phyloP scores from a whole-genome alignment of 805 yeast species.

The Kregervanrija fluxuum region DNA sequence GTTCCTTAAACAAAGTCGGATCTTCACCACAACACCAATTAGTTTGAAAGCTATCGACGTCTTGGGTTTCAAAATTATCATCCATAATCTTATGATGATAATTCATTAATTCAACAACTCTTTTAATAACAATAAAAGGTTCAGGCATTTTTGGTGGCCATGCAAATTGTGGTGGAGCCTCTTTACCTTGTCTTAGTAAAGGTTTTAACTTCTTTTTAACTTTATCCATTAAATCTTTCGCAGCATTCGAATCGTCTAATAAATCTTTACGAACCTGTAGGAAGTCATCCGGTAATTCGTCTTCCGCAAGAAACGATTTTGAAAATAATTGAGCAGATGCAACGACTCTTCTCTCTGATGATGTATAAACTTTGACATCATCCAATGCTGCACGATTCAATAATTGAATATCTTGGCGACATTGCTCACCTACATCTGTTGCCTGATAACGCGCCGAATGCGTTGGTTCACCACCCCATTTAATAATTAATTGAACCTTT shows the following conservation, averaged over 20 bases:
- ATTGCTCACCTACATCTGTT: constrained; percentile 89
- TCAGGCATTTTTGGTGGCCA: constrained; percentile 99
- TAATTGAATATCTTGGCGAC: constrained; percentile 84
- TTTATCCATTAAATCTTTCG: constrained; percentile 94
- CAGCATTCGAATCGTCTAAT: constrained; percentile 95
- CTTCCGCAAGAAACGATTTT: constrained; percentile 64
- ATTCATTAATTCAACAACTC: constrained; percentile 94
- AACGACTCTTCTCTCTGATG: constrained; percentile 91
- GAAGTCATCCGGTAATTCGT: constrained; percentile 68
- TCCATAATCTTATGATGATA: constrained; percentile 82
- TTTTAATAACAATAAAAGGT: constrained; percentile 86
- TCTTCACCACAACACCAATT: constrained; percentile 98
- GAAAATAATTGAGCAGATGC: constrained; percentile 86
- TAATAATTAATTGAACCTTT: constrained; percentile 89
- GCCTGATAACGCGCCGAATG: constrained; percentile 96
- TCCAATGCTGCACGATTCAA: constrained; percentile 79
- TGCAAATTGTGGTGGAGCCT: constrained; percentile 94
- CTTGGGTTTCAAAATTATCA: constrained; percentile 61
- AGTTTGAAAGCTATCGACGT: constrained; percentile 61
- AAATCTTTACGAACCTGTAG: constrained; percentile 81
- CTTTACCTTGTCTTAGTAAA: constrained; percentile 86
- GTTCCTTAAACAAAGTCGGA: constrained; percentile 78
- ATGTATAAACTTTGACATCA: constrained; percentile 80
- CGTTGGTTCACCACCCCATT: constrained; percentile 99
- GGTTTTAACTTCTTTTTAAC: constrained; percentile 96